These are phyloP conservation scores for Vitis rotundifolia DNA, from an alignment of 164 flowering plant genomes.

Conservation along the genomic window DNA sequence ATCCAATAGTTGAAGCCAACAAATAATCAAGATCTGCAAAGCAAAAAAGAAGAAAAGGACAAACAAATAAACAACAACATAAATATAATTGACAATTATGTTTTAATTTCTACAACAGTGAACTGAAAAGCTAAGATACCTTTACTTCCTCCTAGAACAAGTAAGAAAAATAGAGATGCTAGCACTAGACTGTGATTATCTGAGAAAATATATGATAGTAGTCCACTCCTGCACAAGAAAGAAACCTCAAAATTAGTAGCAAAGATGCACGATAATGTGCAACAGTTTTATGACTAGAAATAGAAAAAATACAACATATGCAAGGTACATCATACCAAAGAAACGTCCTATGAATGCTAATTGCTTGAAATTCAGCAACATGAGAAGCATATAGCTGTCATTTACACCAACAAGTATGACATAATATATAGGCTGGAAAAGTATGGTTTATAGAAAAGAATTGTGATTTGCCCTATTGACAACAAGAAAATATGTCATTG, in stretches of 20 bases:
- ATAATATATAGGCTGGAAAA: too few species aligned
- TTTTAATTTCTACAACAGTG: neutral
- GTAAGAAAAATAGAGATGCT: conserved; percentile 44
- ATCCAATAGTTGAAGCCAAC: conserved; percentile 33
- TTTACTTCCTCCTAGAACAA: conserved; percentile 49
- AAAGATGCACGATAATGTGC: too few species aligned
- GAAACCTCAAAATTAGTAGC: neutral
- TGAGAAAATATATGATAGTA: conserved; percentile 38
- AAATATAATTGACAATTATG: neutral
- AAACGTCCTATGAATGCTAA: neutral
- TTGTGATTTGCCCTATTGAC: too few species aligned
- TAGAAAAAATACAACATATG: too few species aligned
- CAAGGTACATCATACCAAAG: neutral
- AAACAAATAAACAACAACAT: conserved; percentile 1
- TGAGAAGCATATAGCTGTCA: neutral
- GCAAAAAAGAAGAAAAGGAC: neutral
- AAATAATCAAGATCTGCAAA: conserved; percentile 43
- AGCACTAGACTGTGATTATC: conserved; percentile 40
- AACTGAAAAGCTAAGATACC: conserved; percentile 31
- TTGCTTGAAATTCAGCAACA: neutral
- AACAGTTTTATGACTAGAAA: too few species aligned
- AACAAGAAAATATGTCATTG: too few species aligned
- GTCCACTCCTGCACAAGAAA: conserved; percentile 38
- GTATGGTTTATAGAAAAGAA: too few species aligned
- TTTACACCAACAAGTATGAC: too few species aligned